phyloP scores from a whole-genome alignment of 1,284 basidiomycete genomes.

The Takashimella tepidaria region DNA sequence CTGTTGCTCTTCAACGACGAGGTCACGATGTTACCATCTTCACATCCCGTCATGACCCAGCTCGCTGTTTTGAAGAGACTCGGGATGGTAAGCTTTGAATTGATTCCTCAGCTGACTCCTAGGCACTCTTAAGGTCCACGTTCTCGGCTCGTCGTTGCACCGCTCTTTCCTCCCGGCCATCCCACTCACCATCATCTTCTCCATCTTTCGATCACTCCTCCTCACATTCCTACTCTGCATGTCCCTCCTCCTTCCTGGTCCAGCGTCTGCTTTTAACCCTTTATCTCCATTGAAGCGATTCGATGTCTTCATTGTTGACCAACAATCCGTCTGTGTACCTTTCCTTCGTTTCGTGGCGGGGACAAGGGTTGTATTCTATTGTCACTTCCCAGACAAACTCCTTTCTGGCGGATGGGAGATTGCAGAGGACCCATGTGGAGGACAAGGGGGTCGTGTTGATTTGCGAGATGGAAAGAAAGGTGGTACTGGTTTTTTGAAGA shows the following conservation, averaged over 20 bases:
- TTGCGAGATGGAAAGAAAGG: slow-evolving; percentile 5
- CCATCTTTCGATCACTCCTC: slow-evolving; percentile 82
- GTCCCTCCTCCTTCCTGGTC: slow-evolving; percentile 42
- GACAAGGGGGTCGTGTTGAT: slow-evolving; percentile 29
- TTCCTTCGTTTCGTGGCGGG: slow-evolving; percentile 63
- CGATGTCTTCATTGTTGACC: slow-evolving; percentile 92
- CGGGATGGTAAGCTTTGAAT: slow-evolving; percentile 59
- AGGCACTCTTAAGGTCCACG: slow-evolving; percentile 81
- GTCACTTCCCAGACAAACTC: slow-evolving; percentile 94
- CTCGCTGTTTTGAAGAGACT: slow-evolving; percentile 85
- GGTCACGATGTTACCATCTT: slow-evolving; percentile 90
- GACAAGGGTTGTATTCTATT: slow-evolving; percentile 89
- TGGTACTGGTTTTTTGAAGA: slow-evolving; percentile 56
- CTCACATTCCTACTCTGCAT: slow-evolving; percentile 62
- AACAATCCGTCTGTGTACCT: slow-evolving; percentile 86
- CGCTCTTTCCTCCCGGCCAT: slow-evolving; percentile 69
- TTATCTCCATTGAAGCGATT: slow-evolving; percentile 47
- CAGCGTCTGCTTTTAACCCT: slow-evolving; percentile 36
- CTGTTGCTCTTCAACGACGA: slow-evolving; percentile 72
- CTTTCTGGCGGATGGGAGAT: slow-evolving; percentile 52
- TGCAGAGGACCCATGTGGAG: slow-evolving; percentile 46
- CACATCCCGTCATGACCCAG: slow-evolving; percentile 85
- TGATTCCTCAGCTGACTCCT: slow-evolving; percentile 1
- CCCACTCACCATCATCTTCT: slow-evolving; percentile 69
- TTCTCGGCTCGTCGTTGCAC: slow-evolving; percentile 71